Percentiles rank a stretch among this genome's conserved stretches.
phyloP scores from a whole-genome alignment of 345 rosid genomes.

The Moricandia moricandioides region DNA sequence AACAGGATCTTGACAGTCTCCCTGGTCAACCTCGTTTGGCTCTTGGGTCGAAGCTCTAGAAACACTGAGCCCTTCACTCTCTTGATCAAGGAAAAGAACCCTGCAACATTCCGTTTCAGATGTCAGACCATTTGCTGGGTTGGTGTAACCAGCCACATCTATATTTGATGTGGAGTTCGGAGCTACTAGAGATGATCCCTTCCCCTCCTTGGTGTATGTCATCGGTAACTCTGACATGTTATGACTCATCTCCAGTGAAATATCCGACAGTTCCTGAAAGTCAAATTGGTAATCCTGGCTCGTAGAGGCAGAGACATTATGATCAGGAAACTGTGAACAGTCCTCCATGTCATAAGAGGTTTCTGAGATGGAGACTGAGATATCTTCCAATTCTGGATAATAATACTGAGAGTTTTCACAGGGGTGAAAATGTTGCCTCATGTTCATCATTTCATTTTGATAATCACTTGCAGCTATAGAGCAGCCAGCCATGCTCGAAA shows the following conservation, averaged over 20 bases:
- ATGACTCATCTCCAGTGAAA: conserved; percentile 51
- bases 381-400: conserved; percentile 52
- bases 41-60: conserved; percentile 44
- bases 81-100: conserved; percentile 69
- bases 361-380: conserved; percentile 59
- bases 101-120: conserved; percentile 86
- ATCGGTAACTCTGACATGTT: conserved; percentile 47
- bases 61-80: conserved; percentile 46
- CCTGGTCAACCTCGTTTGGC: conserved; percentile 36
- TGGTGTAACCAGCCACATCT: conserved; percentile 37
- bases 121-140: conserved; percentile 48
- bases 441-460: conserved; percentile 40
- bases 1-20: conserved; percentile 40
- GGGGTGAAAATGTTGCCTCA: conserved; percentile 44
- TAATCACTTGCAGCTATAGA: conserved; percentile 60
- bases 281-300: conserved; percentile 50
- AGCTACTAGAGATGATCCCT: conserved; percentile 41
- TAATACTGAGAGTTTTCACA: conserved; percentile 49
- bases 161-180: conserved; percentile 45
- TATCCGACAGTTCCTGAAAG: conserved; percentile 48
- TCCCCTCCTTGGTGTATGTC: conserved; percentile 42
- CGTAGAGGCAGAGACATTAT: conserved; percentile 42
- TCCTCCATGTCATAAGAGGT: conserved; percentile 56
- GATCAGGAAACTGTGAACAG: conserved; percentile 53
- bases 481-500: conserved; percentile 47